A percentile compares a stretch with the other conserved stretches of the same genome.
These are phyloP conservation scores for Leptomonas pyrrhocoris DNA, from an alignment of 208 protist species.

Conservation along the genomic window DNA sequence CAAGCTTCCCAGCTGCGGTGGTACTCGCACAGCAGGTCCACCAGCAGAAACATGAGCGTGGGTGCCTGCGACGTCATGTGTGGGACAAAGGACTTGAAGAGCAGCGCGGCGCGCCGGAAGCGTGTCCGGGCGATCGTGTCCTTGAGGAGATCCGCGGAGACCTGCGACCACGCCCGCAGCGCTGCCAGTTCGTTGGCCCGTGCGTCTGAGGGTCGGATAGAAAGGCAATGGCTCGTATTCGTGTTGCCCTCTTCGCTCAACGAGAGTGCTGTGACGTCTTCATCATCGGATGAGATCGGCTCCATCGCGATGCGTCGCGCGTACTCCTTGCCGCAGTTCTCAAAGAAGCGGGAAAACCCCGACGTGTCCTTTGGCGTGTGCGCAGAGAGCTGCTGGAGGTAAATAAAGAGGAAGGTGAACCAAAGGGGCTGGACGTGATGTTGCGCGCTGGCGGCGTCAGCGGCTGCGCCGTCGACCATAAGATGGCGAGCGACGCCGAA, in stretches of 20 bases:
- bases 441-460: background rate
- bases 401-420: slow-evolving; percentile 65
- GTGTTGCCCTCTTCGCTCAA: background rate
- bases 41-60: slow-evolving; percentile 28
- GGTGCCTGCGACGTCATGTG: slow-evolving; percentile 69
- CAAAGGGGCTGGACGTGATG: slow-evolving; percentile 43
- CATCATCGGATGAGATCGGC: background rate
- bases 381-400: slow-evolving; percentile 77
- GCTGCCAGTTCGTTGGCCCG: slow-evolving; percentile 19
- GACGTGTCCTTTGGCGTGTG: slow-evolving; percentile 46
- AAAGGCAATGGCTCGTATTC: background rate
- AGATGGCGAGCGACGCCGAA: slow-evolving; percentile 15
- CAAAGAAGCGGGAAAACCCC: slow-evolving; percentile 50
- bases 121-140: slow-evolving; percentile 59
- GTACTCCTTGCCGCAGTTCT: slow-evolving; percentile 28
- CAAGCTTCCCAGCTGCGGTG: slow-evolving; percentile 19
- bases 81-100: slow-evolving; percentile 70
- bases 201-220: background rate
- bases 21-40: slow-evolving; percentile 30
- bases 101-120: slow-evolving; percentile 65
- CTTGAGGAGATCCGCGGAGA: slow-evolving; percentile 52
- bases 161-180: slow-evolving; percentile 32
- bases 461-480: background rate
- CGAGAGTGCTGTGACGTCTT: background rate
- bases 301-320: slow-evolving; percentile 2